Evolutionary conservation across 306 rosid species (phyloP), one percentile per base, ranked within the genome.

Genomic region (Oemleria cerasiformis): DNA sequence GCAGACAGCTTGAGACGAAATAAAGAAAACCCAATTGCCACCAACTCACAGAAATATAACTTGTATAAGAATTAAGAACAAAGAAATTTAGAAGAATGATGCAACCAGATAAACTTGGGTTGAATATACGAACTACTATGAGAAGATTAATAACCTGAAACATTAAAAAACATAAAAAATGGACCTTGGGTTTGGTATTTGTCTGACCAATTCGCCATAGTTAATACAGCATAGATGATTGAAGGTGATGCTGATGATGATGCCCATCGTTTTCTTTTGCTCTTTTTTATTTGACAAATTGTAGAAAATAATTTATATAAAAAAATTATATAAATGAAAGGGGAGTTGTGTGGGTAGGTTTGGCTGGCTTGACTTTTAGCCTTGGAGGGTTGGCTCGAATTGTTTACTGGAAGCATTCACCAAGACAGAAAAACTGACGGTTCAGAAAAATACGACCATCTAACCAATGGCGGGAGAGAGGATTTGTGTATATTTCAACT

Each of bases 201-300:
- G 25, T 74, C 74, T 70, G 90, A 88, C 87, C 79, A 72, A 68
- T 86, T 81, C 83, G 59, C 57, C 74, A 65, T 65, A 61, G 63
- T 60, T 65, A 79, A 67, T 34, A 79, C 19, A 30, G 82, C 30
- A 58, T 38, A 25, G 56, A 25, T 78, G 59, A 39, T 16, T 2
- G 13, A 68, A 39, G 73, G 34, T 51, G 74, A 21, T 61, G 62
- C 42, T 21, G 77, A 68, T 51, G 75, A 53, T 5, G 30, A 73
- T 65, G 25, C 68, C 80, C 86, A 79, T 86, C 84, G 6, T 47
- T 81, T 54, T 83, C 88, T 23, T 30, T 39, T 20, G 5, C 8
- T 34, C 3, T 49, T 4, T 45, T 58, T 3, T 9, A 25, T 16
- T 65, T 36, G 6, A 6, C 0, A 7, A 17, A 16, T 20, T 0